Conservation (phyloP, 169 alveolate species). For the Cryptosporidium viatorum region DNA sequence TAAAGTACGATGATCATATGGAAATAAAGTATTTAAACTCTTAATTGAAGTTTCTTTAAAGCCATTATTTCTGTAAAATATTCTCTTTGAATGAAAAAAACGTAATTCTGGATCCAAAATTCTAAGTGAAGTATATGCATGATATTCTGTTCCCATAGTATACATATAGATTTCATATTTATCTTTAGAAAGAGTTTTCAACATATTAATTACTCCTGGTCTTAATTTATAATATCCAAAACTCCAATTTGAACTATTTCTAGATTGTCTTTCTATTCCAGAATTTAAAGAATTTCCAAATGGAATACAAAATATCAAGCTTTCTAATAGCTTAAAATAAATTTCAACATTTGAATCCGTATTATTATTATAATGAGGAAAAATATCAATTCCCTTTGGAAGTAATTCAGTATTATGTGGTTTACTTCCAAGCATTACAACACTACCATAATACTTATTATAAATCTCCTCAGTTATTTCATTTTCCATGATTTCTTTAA, state of each 20-base stretch:
- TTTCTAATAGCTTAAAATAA: constrained; percentile 34
- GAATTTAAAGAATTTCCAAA: neutral
- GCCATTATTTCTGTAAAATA: constrained; percentile 68
- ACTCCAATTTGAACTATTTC: constrained; percentile 8
- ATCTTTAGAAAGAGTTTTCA: constrained; percentile 76
- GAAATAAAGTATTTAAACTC: constrained; percentile 51
- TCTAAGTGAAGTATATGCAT: constrained; percentile 83
- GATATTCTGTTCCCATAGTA: constrained; percentile 87
- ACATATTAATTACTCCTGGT: constrained; percentile 87
- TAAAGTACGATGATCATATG: constrained; percentile 68
- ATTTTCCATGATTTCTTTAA: neutral
- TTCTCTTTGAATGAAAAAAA: constrained; percentile 56
- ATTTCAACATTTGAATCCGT: neutral
- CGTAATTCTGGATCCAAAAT: constrained; percentile 83
- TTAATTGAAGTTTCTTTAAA: constrained; percentile 23
- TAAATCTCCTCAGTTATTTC: constrained; percentile 61
- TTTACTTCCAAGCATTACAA: constrained; percentile 17
- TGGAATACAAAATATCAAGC: constrained; percentile 63
- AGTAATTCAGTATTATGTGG: neutral
- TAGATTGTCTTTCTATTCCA: neutral
- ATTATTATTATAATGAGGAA: constrained; percentile 40
- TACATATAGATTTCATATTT: constrained; percentile 82
- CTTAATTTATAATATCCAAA: constrained; percentile 81
- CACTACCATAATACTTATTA: constrained; percentile 23
- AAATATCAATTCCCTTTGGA: neutral